Evolutionary conservation across 257 asterid species (phyloP), one percentile per base, ranked within the genome.

Genomic region (Hygrophila difformis): DNA sequence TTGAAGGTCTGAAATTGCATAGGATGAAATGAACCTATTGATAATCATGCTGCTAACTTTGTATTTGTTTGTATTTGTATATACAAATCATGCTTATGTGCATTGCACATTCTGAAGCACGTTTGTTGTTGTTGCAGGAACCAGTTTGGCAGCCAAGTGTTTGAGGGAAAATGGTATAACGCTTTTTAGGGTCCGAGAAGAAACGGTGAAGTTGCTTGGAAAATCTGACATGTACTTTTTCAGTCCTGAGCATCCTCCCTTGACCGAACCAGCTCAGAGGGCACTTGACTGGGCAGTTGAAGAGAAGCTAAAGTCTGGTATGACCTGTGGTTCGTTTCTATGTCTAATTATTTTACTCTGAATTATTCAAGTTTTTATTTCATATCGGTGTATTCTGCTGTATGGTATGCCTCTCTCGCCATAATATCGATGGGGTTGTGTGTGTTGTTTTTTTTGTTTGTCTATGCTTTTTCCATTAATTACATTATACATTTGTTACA

Each of bases 211-310:
- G 15, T 64, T 91, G 60, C 70, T 85, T 23, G 98, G 98, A 29
- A 86, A 67, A 57, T 75, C 94, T 12, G 93, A 80, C 55, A 34
- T 74, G 70, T 79, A 41, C 9, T 70, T 71, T 67, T 70, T 59
- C 79, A 75, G 88, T 70, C 93, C 96, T 0, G 88, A 77, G 62
- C 77, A 66, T 64, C 98, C 96, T 51, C 96, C 98, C 11, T 71
- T 85, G 69, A 85, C 93, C 10, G 76, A 74, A 72, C 92, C 73
- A 41, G 98, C 98, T 68, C 93, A 60, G 63, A 78, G 70, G 71
- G 94, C 92, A 53, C 80, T 91, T 64, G 88, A 85, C 63, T 82
- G 92, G 88, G 96, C 96, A 40, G 55, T 74, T 47, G 80, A 75
- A 37, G 94, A 75, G 37, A 33, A 33, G 76, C 62, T 85, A 57